Evolutionary conservation across 768 basidiomycete genomes (phyloP).

Genomic region (Russula brevipes): DNA sequence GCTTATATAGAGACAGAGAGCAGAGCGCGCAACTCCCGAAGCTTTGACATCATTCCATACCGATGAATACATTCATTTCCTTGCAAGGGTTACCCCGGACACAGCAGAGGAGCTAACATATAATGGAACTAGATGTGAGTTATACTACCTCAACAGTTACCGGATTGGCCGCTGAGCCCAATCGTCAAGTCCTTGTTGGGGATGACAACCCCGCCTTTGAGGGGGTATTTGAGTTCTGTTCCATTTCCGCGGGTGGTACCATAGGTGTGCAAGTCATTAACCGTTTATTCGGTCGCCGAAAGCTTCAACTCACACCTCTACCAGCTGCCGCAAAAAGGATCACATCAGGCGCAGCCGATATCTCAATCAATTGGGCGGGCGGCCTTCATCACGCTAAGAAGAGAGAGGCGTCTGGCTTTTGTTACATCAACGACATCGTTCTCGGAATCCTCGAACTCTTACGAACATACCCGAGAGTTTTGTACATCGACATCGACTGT

Average conservation of each 20-base stretch:
- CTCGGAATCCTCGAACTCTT: constrained; percentile 90
- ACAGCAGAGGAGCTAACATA: constrained; percentile 82
- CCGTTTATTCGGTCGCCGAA: not conserved
- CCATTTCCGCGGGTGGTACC: constrained; percentile 93
- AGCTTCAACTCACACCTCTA: not conserved
- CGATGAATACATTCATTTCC: constrained; percentile 95
- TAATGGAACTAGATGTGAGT: constrained; percentile 79
- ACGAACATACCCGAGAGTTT: constrained; percentile 76
- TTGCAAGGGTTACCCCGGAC: constrained; percentile 85
- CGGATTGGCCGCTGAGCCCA: not conserved
- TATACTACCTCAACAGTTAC: not conserved
- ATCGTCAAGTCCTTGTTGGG: constrained; percentile 51
- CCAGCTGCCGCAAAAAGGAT: constrained; percentile 77
- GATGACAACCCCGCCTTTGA: constrained; percentile 98
- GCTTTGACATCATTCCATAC: constrained; percentile 92
- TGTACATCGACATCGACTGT: constrained; percentile 97
- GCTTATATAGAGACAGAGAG: constrained; percentile 27
- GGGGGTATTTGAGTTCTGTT: constrained; percentile 94
- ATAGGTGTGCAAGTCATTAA: constrained; percentile 47
- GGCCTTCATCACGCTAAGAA: constrained; percentile 99
- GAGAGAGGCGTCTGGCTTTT: constrained; percentile 95
- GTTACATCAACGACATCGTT: constrained; percentile 98
- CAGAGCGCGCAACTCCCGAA: constrained; percentile 35
- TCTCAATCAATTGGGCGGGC: constrained; percentile 95
- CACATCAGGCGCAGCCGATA: constrained; percentile 70